Base-by-base conservation (phyloP, 352 stramenopile genomes). In the Blastocystis sp. region DNA sequence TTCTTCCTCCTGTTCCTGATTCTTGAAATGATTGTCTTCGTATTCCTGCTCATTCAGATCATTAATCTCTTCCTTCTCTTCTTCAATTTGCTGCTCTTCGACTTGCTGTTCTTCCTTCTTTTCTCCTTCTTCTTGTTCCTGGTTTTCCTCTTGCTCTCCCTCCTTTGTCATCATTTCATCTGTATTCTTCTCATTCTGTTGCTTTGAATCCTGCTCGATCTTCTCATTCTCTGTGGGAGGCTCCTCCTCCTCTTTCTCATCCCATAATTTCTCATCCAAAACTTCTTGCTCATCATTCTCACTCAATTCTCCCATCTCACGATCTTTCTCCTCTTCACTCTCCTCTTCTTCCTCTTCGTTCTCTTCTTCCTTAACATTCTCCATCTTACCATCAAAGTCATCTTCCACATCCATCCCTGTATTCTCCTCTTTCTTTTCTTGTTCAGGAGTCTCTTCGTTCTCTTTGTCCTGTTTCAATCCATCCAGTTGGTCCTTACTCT, bases 401-500 rank as follows among this genome's bases (percentile, higher is more conserved):
- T 96, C 97, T 77, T 98, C 95, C 97, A 99, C 99, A 92, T 99
- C 98, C 88, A 99, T 94, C 15, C 97, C 98, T 69, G 96, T 98
- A 33, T 96, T 90, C 66, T 95, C 92, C n/a, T 95, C 89, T 70
- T 95, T 89, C 79, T 98, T 93, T 24, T 94, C 91, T 59, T 98
- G 90, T 30, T 97, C 93, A 69, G 95, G 92, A 77, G 94, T 90
- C 73, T 97, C 93, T 33, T 95, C 92, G 42, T 94, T 90, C 33
- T 98, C 92, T 54, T 96, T 91, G 40, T 96, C 92, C 64, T 94
- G 94, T 92, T 99, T 97, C 22, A 99, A 91, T 3, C 97, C 98
- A 0, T 99, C 92, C n/a, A 99, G 91, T 91, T 99, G 97, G 58
- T 99, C 98, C 92, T 99, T 97, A 87, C 99, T 97, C 89, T 99